Evolutionary conservation across 2,329 filamentous ascomycete species (phyloP).

Genomic region (Xylaria sp.): DNA sequence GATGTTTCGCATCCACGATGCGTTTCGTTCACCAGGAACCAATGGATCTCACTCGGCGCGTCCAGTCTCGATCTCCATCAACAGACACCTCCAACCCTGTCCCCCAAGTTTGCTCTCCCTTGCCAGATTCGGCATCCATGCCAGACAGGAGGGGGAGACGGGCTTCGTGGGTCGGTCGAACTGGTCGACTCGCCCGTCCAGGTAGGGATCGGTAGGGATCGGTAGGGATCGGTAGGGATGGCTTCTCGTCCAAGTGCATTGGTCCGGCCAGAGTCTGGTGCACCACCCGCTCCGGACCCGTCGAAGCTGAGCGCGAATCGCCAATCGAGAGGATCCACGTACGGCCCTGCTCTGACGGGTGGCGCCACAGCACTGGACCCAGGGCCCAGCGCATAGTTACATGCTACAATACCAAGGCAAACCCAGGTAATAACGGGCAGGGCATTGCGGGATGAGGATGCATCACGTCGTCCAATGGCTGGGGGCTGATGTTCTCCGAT

Average conservation of each 20-base stretch:
- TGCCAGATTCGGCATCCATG: slow-evolving; percentile 18
- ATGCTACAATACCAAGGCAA: background rate
- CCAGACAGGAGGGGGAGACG: slow-evolving; percentile 25
- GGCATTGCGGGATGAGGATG: background rate
- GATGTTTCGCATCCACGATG: slow-evolving; percentile 36
- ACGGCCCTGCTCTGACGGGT: slow-evolving; percentile 26
- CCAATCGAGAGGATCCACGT: slow-evolving; percentile 32
- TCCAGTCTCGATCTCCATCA: slow-evolving; percentile 33
- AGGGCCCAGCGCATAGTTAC: slow-evolving; percentile 7
- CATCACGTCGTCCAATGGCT: slow-evolving; percentile 19
- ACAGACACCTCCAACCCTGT: slow-evolving; percentile 26
- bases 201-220: too few relatives aligned
- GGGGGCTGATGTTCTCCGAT: background rate
- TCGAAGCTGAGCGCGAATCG: slow-evolving; percentile 34
- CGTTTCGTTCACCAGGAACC: slow-evolving; percentile 31
- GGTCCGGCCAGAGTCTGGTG: slow-evolving; percentile 1
- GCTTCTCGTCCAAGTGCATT: slow-evolving; percentile 21
- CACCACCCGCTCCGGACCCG: slow-evolving; percentile 16
- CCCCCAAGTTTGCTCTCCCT: slow-evolving; percentile 9
- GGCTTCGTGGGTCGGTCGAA: slow-evolving; percentile 25
- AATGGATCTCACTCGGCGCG: slow-evolving; percentile 36
- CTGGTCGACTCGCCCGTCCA: slow-evolving; percentile 6
- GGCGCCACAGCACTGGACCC: slow-evolving; percentile 20
- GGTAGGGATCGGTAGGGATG: too few relatives aligned
- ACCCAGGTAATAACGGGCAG: background rate